Percentiles rank a stretch among this genome's conserved stretches.
phyloP scores from a whole-genome alignment of 1,139 yeast species.

The Candida freyschussii region DNA sequence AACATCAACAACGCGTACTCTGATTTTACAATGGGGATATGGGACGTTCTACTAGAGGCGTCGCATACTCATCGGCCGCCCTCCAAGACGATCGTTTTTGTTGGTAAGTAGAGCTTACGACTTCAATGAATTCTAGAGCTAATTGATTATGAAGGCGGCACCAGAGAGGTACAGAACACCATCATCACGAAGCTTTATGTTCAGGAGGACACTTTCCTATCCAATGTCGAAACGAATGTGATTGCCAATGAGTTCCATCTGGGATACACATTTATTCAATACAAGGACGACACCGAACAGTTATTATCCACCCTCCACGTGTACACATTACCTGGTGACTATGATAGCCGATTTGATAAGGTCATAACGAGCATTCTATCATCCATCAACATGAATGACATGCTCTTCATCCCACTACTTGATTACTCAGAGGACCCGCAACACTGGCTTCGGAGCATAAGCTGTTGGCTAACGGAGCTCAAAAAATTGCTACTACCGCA shows the following conservation, averaged over 20 bases:
- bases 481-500: neutral
- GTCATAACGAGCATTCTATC: constrained; percentile 4
- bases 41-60: constrained; percentile 13
- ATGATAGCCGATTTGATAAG: neutral
- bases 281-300: constrained; percentile 29
- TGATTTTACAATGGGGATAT: constrained; percentile 17
- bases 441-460: constrained; percentile 12
- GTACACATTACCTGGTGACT: constrained; percentile 27
- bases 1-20: too few species aligned
- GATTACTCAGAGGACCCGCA: constrained; percentile 19
- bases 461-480: neutral
- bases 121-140: neutral
- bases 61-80: constrained; percentile 1
- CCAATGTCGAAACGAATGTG: constrained; percentile 3
- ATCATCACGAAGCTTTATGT: constrained; percentile 14
- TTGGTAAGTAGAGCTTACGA: constrained; percentile 10
- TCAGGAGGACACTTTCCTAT: constrained; percentile 9
- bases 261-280: constrained; percentile 34
- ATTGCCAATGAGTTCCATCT: constrained; percentile 29
- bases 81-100: constrained; percentile 7
- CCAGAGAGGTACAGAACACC: constrained; percentile 10
- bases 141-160: constrained; percentile 12
- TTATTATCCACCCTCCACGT: constrained; percentile 29
- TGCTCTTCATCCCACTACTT: constrained; percentile 15
- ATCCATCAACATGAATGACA: constrained; percentile 8